These are phyloP conservation scores for Cadophora sp. DNA, from an alignment of 2,329 filamentous ascomycete genomes.

Conservation along the genomic window DNA sequence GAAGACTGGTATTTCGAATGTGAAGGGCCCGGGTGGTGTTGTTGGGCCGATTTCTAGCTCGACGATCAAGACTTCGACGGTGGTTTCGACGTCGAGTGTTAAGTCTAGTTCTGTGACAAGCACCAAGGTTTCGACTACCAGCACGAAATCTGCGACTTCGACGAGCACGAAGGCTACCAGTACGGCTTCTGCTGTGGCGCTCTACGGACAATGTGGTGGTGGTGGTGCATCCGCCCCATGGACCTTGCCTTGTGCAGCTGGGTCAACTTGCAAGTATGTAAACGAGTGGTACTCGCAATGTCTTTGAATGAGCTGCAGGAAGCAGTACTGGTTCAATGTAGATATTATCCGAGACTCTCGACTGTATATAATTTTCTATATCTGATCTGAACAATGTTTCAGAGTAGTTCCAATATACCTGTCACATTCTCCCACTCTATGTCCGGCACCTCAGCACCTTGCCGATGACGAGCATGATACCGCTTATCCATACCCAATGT, in stretches of 20 bases:
- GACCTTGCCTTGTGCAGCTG: background rate
- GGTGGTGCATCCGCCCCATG: background rate
- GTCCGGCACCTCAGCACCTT: background rate
- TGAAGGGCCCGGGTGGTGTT: slow-evolving; percentile 16
- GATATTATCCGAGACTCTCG: background rate
- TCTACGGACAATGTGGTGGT: slow-evolving; percentile 20
- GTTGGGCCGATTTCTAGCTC: background rate
- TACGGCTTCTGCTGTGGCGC: background rate
- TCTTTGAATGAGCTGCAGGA: background rate
- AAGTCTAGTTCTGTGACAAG: background rate
- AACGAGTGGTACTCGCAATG: slow-evolving; percentile 20
- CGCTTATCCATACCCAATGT: background rate
- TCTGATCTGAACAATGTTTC: background rate
- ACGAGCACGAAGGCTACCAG: background rate
- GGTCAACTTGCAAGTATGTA: slow-evolving; percentile 16
- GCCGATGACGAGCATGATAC: background rate
- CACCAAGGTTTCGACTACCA: background rate
- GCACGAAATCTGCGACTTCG: background rate
- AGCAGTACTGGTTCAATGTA: background rate
- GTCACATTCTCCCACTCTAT: background rate
- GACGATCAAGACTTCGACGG: background rate
- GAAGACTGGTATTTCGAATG: slow-evolving; percentile 27
- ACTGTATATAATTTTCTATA: background rate
- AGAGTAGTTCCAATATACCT: background rate
- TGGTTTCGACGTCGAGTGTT: background rate